Evolutionary conservation across 768 basidiomycete genomes (phyloP), one percentile per base, ranked within the genome.

Genomic region (Cantharellus cinnabarinus): DNA sequence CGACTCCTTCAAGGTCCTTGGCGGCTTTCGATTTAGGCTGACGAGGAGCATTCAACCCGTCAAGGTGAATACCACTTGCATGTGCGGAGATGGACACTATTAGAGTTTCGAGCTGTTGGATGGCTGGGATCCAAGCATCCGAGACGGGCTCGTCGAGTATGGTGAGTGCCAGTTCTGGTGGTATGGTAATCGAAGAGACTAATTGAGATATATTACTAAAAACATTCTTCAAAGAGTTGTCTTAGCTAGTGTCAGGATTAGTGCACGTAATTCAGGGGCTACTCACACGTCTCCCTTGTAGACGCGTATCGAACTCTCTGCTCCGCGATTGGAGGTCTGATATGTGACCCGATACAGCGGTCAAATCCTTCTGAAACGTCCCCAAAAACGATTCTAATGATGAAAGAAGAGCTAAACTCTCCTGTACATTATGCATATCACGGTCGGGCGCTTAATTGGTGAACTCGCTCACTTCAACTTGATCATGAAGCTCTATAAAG

Each of bases 261-360:
- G 20, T 29, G 20, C 20, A 29, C 20, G 20, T 29, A 29, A 10
- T 3, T 44, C 20, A 60, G 15, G 37, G 41, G 34, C 7, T 7
- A 71, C 80, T 57, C 65, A 95, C 95, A 72, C 82, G 77, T 57
- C 95, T 77, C 60, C 83, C 86, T 68, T 82, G 85, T 60, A 98
- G 75, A 60, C 83, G 79, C 61, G 78, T 79, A 63, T 98, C 95
- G 15, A 98, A 95, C 48, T 85, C 85, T 63, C 86, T 85, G 67
- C 89, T 93, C 41, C 89, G 77, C 63, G 80, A 79, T 66, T 98
- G 95, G 34, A 99, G 75, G 62, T 97, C 89, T 1, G 89, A 85
- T 68, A 99, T 94, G 68, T 99, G 93, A 2, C 90, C 88, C 2
- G 95, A 97, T 5, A 98, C 95, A 1, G 84, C 83, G 3, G 89